Base-by-base conservation (phyloP, 2,329 filamentous ascomycete genomes). In the Scedosporium boydii region DNA sequence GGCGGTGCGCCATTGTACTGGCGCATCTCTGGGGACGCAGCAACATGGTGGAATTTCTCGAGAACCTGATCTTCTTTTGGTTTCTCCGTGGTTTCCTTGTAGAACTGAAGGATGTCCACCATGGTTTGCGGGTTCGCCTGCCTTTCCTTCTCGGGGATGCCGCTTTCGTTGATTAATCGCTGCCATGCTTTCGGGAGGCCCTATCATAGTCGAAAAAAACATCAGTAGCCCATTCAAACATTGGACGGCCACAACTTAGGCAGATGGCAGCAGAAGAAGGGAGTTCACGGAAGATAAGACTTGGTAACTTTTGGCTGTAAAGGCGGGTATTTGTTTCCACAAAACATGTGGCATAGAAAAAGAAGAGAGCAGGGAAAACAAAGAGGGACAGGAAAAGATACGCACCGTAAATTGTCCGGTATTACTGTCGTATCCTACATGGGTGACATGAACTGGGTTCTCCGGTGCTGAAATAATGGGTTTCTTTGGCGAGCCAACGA, bases 181-280 rank as follows among this genome's bases (percentile, higher is more conserved):
- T 98, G 93, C 95, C 95, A 99, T 83, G 98, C 95, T 75, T 95
- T 96, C 18, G 95, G 95, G 29, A 99, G 82, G 66, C 95, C 95
- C 92, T 95, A 71, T 64, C 46, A n/a, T 26, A 23, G n/a, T 51
- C 21, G 9, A 51, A 51, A 23, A 23, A 56, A 56, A 23, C 23
- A 23, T 55, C 59, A 61, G 9, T 9, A 38, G 23, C 29, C 3
- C 16, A 64, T 44, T 46, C 55, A 61, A 59, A 18, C 18, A 60
- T 64, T 55, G 41, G 29, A 51, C 29, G 48, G 61, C 23, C n/a
- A 21, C 6, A 21, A 55, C 38, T 58, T 27, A 57, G 21, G 10
- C 10, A 38, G 34, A 38, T 38, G 34, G 34, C 10, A 38, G 10
- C 10, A 14, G 34, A 14, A 38, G 34, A 38, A 12, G 5, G 34